Evolutionary conservation across 2,329 filamentous ascomycete genomes (phyloP), one percentile per base, ranked within the genome.

Genomic region (Graphilbum sp.): DNA sequence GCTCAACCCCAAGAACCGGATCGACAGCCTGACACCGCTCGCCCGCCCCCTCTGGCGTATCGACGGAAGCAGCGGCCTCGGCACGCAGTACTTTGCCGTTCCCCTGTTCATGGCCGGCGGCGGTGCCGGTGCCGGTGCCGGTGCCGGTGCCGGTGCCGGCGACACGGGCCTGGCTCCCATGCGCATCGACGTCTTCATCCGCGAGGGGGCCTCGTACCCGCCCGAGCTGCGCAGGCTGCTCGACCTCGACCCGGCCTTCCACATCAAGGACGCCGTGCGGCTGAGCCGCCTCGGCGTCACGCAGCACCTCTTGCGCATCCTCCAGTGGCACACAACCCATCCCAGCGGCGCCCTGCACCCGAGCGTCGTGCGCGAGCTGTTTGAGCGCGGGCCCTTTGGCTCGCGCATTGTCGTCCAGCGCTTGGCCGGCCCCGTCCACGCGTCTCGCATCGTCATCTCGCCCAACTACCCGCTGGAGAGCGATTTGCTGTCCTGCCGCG

Each of bases 1-100:
- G 31, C 56, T 75, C 32, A 76, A 76, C 44, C 72, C 71, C 8
- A 72, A 70, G 50, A 75, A 74, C 47, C 62, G 71, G 41, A 67
- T 75, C 49, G 62, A 75, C 49, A 72, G 67, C 44, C 61, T 76
- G 15, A 61, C 59, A 3, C 52, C 57, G 8, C 60, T 61, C 2
- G 36, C 46, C 13, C 46, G 54, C 1, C 61, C 69, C 2, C 51
- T 68, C 8, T 77, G 72, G 71, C 62, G 67, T 25, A 64, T 77
- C 35, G 71, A 76, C 45, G 71, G 72, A 35, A 69, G 64, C 46
- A 66, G 67, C 18, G 66, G 62, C 16, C 59, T 69, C 39, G 72
- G 70, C 5, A 72, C 66, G 11, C 71, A 74, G 49, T 70, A 66
- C 47, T 75, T 68, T 49, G 64, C 61, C 21, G 49, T 72, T 4